Evolutionary conservation across 1,284 basidiomycete species (phyloP).

Genomic region (Moesziomyces parantarcticus): DNA sequence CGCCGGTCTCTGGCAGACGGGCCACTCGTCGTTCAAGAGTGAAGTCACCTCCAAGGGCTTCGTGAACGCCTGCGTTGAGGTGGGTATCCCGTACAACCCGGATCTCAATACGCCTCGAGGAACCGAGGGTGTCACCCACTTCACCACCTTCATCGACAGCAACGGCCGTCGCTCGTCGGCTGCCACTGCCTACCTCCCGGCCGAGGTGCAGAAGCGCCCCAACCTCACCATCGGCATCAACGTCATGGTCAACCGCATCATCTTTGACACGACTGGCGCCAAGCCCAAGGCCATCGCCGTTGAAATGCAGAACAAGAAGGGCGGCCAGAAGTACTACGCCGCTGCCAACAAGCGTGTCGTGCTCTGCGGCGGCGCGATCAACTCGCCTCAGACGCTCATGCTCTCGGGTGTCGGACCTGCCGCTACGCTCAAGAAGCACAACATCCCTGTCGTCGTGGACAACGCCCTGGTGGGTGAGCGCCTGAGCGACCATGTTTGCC

Average conservation of each 20-base stretch:
- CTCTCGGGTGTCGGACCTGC: slow-evolving; percentile 75
- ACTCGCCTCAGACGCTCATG: slow-evolving; percentile 75
- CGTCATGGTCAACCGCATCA: slow-evolving; percentile 47
- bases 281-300: slow-evolving; percentile 52
- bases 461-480: slow-evolving; percentile 53
- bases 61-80: slow-evolving; percentile 43
- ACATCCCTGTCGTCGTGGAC: slow-evolving; percentile 44
- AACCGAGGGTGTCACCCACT: slow-evolving; percentile 47
- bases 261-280: slow-evolving; percentile 46
- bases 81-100: slow-evolving; percentile 48
- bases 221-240: slow-evolving; percentile 57
- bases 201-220: slow-evolving; percentile 45
- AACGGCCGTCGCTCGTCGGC: slow-evolving; percentile 51
- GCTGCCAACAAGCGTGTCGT: slow-evolving; percentile 71
- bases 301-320: slow-evolving; percentile 47
- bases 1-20: slow-evolving; percentile 54
- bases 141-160: slow-evolving; percentile 56
- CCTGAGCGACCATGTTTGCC: slow-evolving; percentile 60
- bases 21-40: slow-evolving; percentile 47
- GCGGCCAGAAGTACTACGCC: slow-evolving; percentile 43
- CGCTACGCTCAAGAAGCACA: slow-evolving; percentile 37
- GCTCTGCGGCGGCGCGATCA: slow-evolving; percentile 66
- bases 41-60: slow-evolving; percentile 52
- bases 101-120: slow-evolving; percentile 54
- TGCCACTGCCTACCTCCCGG: slow-evolving; percentile 53